Percentiles rank a stretch among this genome's conserved stretches.
phyloP scores from a whole-genome alignment of 768 basidiomycete genomes.

The Psilocybe azurescens region DNA sequence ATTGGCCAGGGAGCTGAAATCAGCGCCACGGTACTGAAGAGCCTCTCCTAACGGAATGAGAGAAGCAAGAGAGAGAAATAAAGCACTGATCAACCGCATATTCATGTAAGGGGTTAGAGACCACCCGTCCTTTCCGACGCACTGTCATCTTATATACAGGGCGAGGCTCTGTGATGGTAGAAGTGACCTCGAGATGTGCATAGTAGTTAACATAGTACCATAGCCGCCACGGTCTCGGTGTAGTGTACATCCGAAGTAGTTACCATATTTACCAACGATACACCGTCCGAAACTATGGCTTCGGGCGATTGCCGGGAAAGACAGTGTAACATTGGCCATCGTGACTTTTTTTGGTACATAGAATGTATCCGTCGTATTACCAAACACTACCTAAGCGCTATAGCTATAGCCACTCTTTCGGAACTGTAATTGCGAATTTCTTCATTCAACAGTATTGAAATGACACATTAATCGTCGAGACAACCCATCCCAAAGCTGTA shows the following conservation, averaged over 20 bases:
- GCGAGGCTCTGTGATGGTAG: too few species aligned
- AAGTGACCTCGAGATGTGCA: background rate
- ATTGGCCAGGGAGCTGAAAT: conserved; percentile 59
- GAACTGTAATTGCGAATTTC: too few species aligned
- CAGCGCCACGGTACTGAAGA: conserved; percentile 57
- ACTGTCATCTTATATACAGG: background rate
- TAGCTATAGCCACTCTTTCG: too few species aligned
- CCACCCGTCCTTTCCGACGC: background rate
- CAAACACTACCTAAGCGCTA: too few species aligned
- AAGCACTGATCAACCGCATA: conserved; percentile 30
- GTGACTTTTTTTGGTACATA: too few species aligned
- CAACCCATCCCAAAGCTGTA: too few species aligned
- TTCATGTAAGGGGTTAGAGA: background rate
- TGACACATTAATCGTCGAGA: too few species aligned
- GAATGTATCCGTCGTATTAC: too few species aligned
- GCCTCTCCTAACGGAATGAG: conserved; percentile 28
- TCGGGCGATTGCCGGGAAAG: background rate
- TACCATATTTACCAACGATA: background rate
- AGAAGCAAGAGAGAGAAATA: conserved; percentile 20
- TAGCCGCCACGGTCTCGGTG: background rate
- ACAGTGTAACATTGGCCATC: too few species aligned
- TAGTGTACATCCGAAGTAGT: background rate
- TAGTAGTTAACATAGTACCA: background rate
- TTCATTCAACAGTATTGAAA: too few species aligned
- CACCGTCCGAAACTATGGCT: background rate